Percentiles rank a stretch among this genome's conserved stretches.
These are phyloP conservation scores for Tuber aestivum DNA, from an alignment of 495 filamentous ascomycete genomes.

Conservation along the genomic window DNA sequence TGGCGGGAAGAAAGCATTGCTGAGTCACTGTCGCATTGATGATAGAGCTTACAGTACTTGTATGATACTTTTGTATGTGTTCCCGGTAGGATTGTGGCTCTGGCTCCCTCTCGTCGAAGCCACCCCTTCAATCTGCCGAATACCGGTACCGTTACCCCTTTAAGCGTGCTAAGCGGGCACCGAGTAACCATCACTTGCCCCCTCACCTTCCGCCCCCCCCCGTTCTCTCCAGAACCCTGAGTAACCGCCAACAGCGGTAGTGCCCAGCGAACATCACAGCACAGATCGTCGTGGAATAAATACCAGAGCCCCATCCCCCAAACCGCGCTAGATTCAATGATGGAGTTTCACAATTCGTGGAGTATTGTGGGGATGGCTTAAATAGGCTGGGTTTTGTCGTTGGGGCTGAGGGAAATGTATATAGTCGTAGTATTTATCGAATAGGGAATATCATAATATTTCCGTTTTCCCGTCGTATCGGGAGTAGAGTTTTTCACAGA, in stretches of 20 bases:
- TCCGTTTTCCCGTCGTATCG: neutral
- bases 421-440: neutral
- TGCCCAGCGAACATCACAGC: neutral
- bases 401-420: neutral
- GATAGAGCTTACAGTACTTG: too few species aligned
- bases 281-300: neutral
- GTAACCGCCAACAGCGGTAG: neutral
- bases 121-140: neutral
- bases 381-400: neutral
- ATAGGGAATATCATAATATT: neutral
- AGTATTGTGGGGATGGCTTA: neutral
- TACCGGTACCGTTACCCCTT: neutral
- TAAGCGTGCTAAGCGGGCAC: neutral
- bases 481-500: neutral
- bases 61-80: too few species aligned
- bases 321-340: neutral
- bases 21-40: neutral
- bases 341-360: neutral
- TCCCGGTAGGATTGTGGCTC: neutral
- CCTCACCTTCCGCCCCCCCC: too few species aligned
- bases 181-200: neutral
- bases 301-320: neutral
- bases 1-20: neutral
- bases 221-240: neutral
- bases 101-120: neutral